Percentiles rank a stretch among this genome's conserved stretches.
phyloP scores from a whole-genome alignment of 73 alveolate genomes.

The Paramecium tetraurelia region DNA sequence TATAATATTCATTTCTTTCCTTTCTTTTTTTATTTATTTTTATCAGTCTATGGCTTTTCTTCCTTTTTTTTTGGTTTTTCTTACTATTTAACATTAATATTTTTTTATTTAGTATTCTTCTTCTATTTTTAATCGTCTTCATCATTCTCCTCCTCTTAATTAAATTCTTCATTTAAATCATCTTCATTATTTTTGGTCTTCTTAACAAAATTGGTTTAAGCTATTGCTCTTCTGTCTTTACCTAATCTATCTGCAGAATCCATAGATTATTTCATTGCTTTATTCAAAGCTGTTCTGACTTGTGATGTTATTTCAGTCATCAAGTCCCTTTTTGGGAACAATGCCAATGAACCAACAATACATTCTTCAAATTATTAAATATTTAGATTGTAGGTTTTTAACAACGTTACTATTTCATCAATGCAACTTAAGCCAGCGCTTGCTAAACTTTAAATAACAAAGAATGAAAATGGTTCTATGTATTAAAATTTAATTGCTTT shows the following conservation, averaged over 20 bases:
- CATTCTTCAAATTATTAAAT: not conserved
- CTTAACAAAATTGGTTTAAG: not conserved
- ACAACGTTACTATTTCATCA: not conserved
- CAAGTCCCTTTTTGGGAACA: not conserved
- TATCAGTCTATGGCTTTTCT: not conserved
- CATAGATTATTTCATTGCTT: not conserved
- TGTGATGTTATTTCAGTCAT: not conserved
- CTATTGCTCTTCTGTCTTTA: not conserved
- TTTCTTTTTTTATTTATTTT: not conserved
- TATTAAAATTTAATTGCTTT: conserved; percentile 4
- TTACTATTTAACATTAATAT: not conserved
- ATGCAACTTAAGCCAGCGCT: not conserved
- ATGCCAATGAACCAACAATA: not conserved
- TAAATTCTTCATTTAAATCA: not conserved
- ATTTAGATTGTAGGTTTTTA: not conserved
- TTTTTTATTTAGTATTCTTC: not conserved
- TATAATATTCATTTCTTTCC: not conserved
- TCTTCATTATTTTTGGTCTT: not conserved
- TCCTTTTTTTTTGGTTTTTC: not conserved
- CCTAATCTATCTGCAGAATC: not conserved
- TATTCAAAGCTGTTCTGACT: not conserved
- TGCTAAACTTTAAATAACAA: not conserved
- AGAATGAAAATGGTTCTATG: not conserved
- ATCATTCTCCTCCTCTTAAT: not conserved
- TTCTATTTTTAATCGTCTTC: not conserved